These are phyloP conservation scores for Podospora fimiseda DNA, from an alignment of 495 filamentous ascomycete species.

Conservation along the genomic window DNA sequence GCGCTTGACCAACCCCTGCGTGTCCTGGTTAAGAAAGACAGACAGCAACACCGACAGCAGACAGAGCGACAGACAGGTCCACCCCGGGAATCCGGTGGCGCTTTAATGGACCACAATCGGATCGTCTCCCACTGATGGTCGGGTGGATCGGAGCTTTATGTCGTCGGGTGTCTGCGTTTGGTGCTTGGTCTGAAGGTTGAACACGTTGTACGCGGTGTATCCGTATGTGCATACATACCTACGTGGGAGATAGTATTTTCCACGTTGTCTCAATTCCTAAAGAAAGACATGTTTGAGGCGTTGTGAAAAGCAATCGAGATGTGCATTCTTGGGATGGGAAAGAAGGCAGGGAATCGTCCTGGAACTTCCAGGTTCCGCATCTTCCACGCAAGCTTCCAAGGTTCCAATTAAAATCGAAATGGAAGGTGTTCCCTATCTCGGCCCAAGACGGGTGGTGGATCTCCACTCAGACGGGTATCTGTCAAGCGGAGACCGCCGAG, in stretches of 20 bases:
- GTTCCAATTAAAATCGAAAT: no score
- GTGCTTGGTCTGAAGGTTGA: neutral
- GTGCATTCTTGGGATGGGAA: no score
- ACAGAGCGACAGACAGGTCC: conserved; percentile 3
- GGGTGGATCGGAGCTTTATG: no score
- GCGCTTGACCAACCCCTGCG: conserved; percentile 4
- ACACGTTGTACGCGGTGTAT: conserved; percentile 5
- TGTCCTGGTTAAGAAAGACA: neutral
- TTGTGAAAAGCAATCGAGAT: no score
- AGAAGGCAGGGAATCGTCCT: no score
- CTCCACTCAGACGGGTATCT: neutral
- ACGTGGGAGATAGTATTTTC: no score
- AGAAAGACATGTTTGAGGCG: no score
- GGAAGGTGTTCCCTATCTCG: no score
- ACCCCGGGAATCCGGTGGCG: conserved; percentile 16
- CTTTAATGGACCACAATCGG: conserved; percentile 23
- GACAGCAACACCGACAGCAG: neutral
- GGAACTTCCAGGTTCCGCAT: no score
- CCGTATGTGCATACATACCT: no score
- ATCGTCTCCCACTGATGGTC: conserved; percentile 22
- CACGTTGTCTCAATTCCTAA: no score
- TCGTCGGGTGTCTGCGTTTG: conserved; percentile 7
- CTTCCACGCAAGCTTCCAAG: no score
- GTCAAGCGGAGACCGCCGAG: neutral
- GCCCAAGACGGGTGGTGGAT: neutral